Evolutionary conservation across 2,329 filamentous ascomycete genomes (phyloP).

Genomic region (Alternaria solani): DNA sequence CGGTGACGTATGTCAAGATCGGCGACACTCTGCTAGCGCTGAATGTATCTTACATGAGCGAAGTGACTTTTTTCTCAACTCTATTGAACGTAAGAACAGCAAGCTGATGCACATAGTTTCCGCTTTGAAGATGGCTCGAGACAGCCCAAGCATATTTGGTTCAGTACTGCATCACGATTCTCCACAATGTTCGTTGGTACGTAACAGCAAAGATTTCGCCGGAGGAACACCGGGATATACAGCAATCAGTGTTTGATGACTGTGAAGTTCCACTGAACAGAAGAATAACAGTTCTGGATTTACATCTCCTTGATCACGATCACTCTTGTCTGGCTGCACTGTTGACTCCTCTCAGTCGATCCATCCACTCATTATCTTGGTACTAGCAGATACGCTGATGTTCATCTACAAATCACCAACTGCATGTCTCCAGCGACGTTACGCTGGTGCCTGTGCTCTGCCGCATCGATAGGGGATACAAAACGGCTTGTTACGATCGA

Average conservation of each 20-base stretch:
- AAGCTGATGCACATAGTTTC: not conserved
- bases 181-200: not conserved
- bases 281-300: not conserved
- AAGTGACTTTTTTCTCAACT: not conserved
- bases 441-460: not conserved
- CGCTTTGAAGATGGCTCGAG: not conserved
- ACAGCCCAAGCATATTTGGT: not conserved
- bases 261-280: not conserved
- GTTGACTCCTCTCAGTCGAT: not conserved
- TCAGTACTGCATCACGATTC: not conserved
- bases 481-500: not conserved
- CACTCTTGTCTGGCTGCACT: not conserved
- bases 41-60: not conserved
- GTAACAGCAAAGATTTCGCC: not conserved
- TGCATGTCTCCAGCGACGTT: not conserved
- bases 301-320: not conserved
- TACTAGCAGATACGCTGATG: not conserved
- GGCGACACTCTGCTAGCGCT: not conserved
- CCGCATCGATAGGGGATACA: not conserved
- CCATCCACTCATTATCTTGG: not conserved
- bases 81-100: not conserved
- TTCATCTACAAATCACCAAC: not conserved
- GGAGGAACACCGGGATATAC: not conserved
- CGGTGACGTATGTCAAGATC: slow-evolving; percentile 8
- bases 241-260: not conserved